Evolutionary conservation across 805 yeast species (phyloP).

Genomic region (Metschnikowia vanudenii): DNA sequence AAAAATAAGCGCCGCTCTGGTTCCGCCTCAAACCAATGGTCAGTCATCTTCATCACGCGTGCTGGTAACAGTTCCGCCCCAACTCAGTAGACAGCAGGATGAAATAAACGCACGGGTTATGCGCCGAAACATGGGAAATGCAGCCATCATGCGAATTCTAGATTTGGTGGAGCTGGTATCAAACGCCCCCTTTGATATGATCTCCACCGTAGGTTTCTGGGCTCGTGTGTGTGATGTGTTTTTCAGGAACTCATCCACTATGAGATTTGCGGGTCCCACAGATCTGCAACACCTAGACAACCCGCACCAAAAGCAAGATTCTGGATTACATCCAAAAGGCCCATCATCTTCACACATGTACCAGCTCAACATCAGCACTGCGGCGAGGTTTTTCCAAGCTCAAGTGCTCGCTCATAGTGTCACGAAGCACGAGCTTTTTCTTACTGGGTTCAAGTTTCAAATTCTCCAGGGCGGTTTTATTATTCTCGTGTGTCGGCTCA

Average conservation of each 20-base stretch:
- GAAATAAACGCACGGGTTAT: constrained; percentile 29
- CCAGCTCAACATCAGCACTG: constrained; percentile 60
- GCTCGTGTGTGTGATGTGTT: constrained; percentile 32
- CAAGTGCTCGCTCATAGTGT: constrained; percentile 47
- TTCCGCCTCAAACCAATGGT: not conserved
- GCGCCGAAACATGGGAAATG: constrained; percentile 42
- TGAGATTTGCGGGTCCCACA: constrained; percentile 30
- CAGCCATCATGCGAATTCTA: constrained; percentile 39
- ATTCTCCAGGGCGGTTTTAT: constrained; percentile 42
- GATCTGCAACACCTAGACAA: constrained; percentile 1
- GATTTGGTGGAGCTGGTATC: constrained; percentile 41
- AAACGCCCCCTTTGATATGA: constrained; percentile 30
- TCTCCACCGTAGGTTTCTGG: constrained; percentile 38
- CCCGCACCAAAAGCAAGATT: not conserved
- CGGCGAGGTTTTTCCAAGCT: constrained; percentile 61
- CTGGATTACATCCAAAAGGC: too few relatives aligned
- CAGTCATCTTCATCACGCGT: not conserved
- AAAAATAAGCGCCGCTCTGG: not conserved
- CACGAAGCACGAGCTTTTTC: constrained; percentile 25
- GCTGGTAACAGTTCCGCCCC: not conserved
- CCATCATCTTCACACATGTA: constrained; percentile 33
- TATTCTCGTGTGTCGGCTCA: constrained; percentile 30
- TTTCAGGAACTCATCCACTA: constrained; percentile 31
- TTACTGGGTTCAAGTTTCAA: constrained; percentile 41
- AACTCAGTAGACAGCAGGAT: constrained; percentile 5